Evolutionary conservation across 1,284 basidiomycete species (phyloP).

Genomic region (Puccinia coronata): DNA sequence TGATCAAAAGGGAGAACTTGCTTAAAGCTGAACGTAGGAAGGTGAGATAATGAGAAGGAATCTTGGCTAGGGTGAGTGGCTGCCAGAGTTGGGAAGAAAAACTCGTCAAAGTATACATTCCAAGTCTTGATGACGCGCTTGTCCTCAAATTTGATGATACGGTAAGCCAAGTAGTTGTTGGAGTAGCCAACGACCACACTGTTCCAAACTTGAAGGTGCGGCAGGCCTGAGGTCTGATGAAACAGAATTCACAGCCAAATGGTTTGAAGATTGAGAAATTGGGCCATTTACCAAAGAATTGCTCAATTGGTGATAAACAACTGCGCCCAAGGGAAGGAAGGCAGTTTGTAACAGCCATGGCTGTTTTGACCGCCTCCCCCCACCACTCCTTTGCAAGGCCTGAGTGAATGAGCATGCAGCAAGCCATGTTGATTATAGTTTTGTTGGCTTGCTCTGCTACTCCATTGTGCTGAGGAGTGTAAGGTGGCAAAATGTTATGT

Average conservation of each 20-base stretch:
- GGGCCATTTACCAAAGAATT: background rate
- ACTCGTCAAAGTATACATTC: constrained; percentile 1
- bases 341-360: background rate
- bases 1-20: no score
- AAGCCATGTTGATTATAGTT: constrained; percentile 1
- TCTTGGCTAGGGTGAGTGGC: no score
- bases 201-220: no score
- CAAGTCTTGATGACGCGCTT: background rate
- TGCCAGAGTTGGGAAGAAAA: background rate
- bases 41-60: no score
- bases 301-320: background rate
- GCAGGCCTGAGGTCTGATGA: no score
- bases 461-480: constrained; percentile 6
- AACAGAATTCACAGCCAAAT: no score
- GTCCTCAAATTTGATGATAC: background rate
- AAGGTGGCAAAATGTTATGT: no score
- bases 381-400: background rate
- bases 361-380: background rate
- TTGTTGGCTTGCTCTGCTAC: no score
- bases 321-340: background rate
- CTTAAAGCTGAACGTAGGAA: no score
- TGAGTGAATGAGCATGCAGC: background rate
- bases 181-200: background rate
- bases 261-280: no score
- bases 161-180: no score